Percentiles rank a stretch among this genome's conserved stretches.
Evolutionary conservation across 176 grass and related monocot species (phyloP).

Genomic region (Zea mays): Zm-B73-REFERENCE-NAM-5.0 NC_050103.1:3094501-3095000

Average conservation of each 20-base stretch:
- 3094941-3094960: slow-evolving; percentile 10
- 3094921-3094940: background rate
- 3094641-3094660: background rate
- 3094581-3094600: background rate
- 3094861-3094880: slow-evolving; percentile 26
- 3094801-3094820: background rate
- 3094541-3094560: slow-evolving; percentile 27
- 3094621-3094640: slow-evolving; percentile 30
- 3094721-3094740: too few species aligned
- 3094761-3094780: background rate
- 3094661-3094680: background rate
- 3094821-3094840: background rate
- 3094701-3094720: slow-evolving; percentile 9
- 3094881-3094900: background rate
- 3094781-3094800: background rate
- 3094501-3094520: background rate
- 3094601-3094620: slow-evolving; percentile 19
- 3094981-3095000: too few species aligned
- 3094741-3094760: background rate
- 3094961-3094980: background rate
- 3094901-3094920: background rate
- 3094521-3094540: slow-evolving; percentile 8
- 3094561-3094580: slow-evolving; percentile 35
- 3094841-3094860: slow-evolving; percentile 28
- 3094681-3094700: background rate